Evolutionary conservation across 208 protist genomes (phyloP), one percentile per base, ranked within the genome.

Genomic region (Leptomonas seymouri): DNA sequence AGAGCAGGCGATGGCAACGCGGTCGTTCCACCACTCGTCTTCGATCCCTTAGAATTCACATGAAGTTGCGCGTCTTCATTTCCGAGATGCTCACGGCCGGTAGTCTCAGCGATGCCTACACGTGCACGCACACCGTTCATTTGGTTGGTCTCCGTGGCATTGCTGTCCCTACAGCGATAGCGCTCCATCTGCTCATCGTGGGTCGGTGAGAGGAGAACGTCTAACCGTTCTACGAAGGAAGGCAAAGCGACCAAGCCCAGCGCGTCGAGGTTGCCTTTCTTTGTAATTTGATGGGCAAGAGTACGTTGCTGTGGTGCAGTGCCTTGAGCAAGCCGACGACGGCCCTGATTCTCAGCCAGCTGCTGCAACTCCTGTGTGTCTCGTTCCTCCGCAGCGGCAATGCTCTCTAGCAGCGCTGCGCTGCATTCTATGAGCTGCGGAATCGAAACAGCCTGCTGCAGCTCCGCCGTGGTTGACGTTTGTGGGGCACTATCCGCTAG

Each of bases 151-250:
- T 12, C n/a, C 2, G n/a, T 30, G n/a, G 5, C 54, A n/a, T 3
- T 27, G 2, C 16, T 36, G 18, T 27, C 20, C 11, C 11, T 11
- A 0, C 45, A 27, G 6, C 51, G 41, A 23, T 66, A 8, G 7
- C 62, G 66, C 55, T 67, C 23, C 8, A 30, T 30, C 7, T 41
- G 30, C 45, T 80, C 74, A 9, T 67, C 70, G 11, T 23, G 45
- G 3, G 48, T 70, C 3, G 76, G 74, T 11, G 81, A 78, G 1
- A 85, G 48, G 6, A 94, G 63, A 4, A 44, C 28, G 46, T 94
- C 77, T 20, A 91, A 64, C 11, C 81, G 81, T 28, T 74, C 68
- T 14, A 77, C 65, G 67, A 94, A 94, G 9, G 60, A 30, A 9
- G 89, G 75, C 44, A 94, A 74, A 2, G 61, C 71, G 14, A 90